Evolutionary conservation across 169 alveolate species (phyloP).

Genomic region (Eimeria tenella): DNA sequence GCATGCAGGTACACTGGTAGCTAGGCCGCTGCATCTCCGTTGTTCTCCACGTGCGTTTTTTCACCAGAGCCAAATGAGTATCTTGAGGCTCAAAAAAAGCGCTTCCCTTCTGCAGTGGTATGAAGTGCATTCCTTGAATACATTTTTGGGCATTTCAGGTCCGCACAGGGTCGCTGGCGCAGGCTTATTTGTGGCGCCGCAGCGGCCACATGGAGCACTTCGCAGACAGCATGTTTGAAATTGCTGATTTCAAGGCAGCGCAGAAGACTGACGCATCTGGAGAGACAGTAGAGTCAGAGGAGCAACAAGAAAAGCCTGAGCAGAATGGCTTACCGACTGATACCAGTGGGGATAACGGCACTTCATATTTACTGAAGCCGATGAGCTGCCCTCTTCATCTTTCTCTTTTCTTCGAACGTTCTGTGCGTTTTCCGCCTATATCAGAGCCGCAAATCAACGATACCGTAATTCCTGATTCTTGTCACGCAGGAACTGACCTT

Average conservation of each 20-base stretch:
- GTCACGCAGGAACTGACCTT: neutral
- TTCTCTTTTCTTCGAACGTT: constrained; percentile 25
- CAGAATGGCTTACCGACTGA: neutral
- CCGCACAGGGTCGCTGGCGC: constrained; percentile 97
- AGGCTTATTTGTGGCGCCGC: constrained; percentile 94
- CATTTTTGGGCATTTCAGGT: constrained; percentile 86
- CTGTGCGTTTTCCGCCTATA: neutral
- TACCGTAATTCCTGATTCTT: no score
- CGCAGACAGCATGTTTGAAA: constrained; percentile 90
- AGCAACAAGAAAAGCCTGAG: neutral
- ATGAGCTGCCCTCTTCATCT: constrained; percentile 79
- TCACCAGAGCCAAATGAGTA: no score
- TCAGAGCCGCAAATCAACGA: no score
- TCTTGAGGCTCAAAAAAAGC: no score
- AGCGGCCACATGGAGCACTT: constrained; percentile 99
- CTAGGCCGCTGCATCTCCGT: neutral
- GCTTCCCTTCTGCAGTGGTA: no score
- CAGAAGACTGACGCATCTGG: neutral
- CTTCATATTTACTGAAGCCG: constrained; percentile 64
- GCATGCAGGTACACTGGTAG: neutral
- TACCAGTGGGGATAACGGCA: neutral
- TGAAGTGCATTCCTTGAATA: no score
- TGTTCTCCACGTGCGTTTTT: neutral
- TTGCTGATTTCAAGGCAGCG: neutral
- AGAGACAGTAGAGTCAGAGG: neutral